Conservation (phyloP, 768 basidiomycete genomes). For the Leccinum fibrillosum region DNA sequence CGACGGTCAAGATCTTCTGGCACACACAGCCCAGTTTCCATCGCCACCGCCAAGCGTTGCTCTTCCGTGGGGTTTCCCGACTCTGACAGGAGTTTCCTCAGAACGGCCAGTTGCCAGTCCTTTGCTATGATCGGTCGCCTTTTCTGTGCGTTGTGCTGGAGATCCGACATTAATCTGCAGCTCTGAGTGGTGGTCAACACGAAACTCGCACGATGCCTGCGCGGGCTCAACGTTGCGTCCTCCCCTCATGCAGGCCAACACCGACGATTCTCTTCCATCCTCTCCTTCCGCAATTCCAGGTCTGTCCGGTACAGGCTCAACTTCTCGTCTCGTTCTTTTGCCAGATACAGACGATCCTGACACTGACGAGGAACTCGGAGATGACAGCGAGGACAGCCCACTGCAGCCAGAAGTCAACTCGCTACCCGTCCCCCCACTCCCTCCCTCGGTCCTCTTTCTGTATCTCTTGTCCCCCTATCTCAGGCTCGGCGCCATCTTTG, state of each 20-base stretch:
- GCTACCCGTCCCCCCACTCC: constrained; percentile 43
- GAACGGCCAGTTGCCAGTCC: constrained; percentile 29
- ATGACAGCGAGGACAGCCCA: constrained; percentile 34
- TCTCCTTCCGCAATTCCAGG: constrained; percentile 1
- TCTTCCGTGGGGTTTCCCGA: constrained; percentile 22
- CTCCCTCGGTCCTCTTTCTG: constrained; percentile 57
- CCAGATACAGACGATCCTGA: constrained; percentile 49
- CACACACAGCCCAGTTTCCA: constrained; percentile 32
- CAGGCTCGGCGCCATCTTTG: constrained; percentile 65
- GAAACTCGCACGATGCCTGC: constrained; percentile 17
- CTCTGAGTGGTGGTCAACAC: background rate
- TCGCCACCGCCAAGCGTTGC: constrained; percentile 19
- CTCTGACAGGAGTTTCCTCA: constrained; percentile 23
- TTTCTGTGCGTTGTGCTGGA: background rate
- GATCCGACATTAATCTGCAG: background rate
- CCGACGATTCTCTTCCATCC: constrained; percentile 9
- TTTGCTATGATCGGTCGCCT: constrained; percentile 18
- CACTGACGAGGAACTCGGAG: constrained; percentile 40
- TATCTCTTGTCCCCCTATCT: constrained; percentile 69
- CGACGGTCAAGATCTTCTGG: background rate
- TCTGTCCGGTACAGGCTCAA: constrained; percentile 35
- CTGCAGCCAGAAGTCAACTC: constrained; percentile 6
- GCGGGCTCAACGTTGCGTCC: background rate
- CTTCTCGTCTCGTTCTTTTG: constrained; percentile 62
- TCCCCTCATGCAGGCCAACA: constrained; percentile 12